phyloP scores from a whole-genome alignment of 2,329 filamentous ascomycete species.

The Xylaria sp. region DNA sequence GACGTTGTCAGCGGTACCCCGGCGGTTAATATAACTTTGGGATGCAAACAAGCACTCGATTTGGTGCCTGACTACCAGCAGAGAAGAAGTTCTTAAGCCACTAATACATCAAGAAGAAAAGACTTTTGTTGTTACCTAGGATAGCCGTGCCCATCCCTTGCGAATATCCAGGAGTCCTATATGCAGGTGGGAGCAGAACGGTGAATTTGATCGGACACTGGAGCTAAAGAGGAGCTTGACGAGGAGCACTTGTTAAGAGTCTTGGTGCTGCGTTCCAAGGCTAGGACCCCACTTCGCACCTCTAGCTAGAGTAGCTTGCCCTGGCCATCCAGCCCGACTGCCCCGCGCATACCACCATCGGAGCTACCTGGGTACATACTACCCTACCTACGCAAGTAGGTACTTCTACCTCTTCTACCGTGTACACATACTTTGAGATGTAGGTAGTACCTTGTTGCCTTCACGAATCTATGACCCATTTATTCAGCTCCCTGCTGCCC shows the following conservation, averaged over 20 bases:
- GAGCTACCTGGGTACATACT: neutral
- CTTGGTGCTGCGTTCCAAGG: slow-evolving; percentile 6
- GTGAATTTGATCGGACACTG: slow-evolving; percentile 23
- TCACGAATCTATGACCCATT: neutral
- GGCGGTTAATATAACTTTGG: slow-evolving; percentile 5
- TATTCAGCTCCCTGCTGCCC: slow-evolving; percentile 2
- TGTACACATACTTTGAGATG: neutral
- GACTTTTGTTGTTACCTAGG: neutral
- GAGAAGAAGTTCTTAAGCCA: neutral
- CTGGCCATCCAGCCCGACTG: slow-evolving; percentile 5
- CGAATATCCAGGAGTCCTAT: slow-evolving; percentile 7
- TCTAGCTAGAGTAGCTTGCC: slow-evolving; percentile 17
- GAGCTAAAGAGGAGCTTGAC: slow-evolving; percentile 23
- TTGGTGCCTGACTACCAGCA: slow-evolving; percentile 8
- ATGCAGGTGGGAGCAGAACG: slow-evolving; percentile 9
- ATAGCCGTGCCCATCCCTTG: slow-evolving; percentile 1
- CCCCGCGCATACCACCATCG: neutral
- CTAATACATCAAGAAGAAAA: neutral
- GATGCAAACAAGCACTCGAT: neutral
- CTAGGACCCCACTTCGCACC: slow-evolving; percentile 17
- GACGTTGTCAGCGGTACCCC: neutral
- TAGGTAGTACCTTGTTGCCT: neutral
- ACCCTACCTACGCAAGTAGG: neutral
- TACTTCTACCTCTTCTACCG: neutral
- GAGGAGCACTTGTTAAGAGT: neutral